phyloP scores from a whole-genome alignment of 1,284 basidiomycete species.

The Boletus mariae region DNA sequence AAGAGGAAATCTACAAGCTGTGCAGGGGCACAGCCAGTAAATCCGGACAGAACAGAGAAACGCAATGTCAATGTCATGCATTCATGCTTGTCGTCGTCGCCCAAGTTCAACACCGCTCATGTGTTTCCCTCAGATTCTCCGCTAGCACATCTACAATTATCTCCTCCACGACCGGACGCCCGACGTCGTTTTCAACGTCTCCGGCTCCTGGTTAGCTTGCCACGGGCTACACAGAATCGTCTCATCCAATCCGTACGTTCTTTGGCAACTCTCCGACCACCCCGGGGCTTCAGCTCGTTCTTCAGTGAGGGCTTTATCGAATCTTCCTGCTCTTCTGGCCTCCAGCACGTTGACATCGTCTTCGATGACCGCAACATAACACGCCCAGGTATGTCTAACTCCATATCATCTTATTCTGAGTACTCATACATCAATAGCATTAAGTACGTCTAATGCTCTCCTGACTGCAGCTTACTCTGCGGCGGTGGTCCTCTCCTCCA shows the following conservation, averaged over 20 bases:
- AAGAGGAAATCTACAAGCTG: slow-evolving; percentile 63
- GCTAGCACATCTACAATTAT: slow-evolving; percentile 71
- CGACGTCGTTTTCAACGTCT: slow-evolving; percentile 70
- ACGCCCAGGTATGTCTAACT: slow-evolving; percentile 49
- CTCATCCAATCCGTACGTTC: slow-evolving; percentile 72
- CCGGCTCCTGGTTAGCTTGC: slow-evolving; percentile 68
- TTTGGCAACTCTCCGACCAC: not conserved
- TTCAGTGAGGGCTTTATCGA: slow-evolving; percentile 82
- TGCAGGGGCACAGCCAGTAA: too few species aligned
- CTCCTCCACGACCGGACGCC: slow-evolving; percentile 71
- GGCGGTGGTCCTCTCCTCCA: slow-evolving; percentile 52
- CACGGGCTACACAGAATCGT: slow-evolving; percentile 82
- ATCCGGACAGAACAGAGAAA: slow-evolving; percentile 50
- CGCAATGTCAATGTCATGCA: slow-evolving; percentile 40
- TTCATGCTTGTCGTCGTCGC: slow-evolving; percentile 18
- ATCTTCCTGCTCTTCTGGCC: slow-evolving; percentile 37
- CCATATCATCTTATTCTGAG: not conserved
- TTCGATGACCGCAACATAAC: slow-evolving; percentile 88
- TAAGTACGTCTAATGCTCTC: slow-evolving; percentile 34
- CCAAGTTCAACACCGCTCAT: slow-evolving; percentile 22
- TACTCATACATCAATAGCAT: slow-evolving; percentile 42
- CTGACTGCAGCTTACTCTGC: slow-evolving; percentile 38
- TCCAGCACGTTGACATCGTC: slow-evolving; percentile 57
- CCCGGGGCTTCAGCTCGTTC: slow-evolving; percentile 75
- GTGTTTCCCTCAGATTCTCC: slow-evolving; percentile 55